Base-by-base conservation (phyloP, 805 yeast species). In the Zygotorulaspora florentina region DNA sequence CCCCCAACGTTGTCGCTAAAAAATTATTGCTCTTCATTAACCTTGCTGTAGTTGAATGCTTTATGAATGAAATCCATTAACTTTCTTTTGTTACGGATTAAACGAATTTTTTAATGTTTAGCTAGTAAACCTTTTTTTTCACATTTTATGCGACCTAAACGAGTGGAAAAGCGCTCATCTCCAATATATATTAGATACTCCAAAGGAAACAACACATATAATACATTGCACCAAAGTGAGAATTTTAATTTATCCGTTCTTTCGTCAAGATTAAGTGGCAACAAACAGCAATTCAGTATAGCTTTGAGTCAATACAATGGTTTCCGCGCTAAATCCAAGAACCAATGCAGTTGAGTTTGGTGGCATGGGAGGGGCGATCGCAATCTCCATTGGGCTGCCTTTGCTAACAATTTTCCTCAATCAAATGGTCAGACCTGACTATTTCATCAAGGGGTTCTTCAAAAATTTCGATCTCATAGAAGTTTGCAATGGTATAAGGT, bases 311-410 rank as follows among this genome's bases (percentile, higher is more conserved):
- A 18, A 39, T 25, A 28, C 29, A 16, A 48, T 43, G 51, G 35
- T 25, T 6, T 28, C 55, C 47, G 46, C 38, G 38, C 55, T 83
- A 52, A 91, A 91, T 59, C 97, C 97, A 3, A 64, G 59, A 39
- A 87, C 97, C 1, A 70, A 66, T 3, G 77, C 81, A 39, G 70
- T 71, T 48, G 98, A 91, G 64, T 91, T 91, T 64, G 75, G 76
- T 27, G 99, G 99, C 0, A 65, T 75, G 3, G 64, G 76, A 0
- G 99, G 99, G 3, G 88, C 93, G 0, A 35, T 79, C 1, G 74
- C 72, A 3, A 77, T 91, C 46, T 68, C 91, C 0, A 12, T 79
- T 1, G 84, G 84, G 1, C 70, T 91, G 18, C 96, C 97, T 1
- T 36, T 72, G 0, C 68, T 87, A 9, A 73, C 85, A 13, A 65